phyloP scores from a whole-genome alignment of 176 grass and related monocot species.

The Aegilops tauschii region DNA sequence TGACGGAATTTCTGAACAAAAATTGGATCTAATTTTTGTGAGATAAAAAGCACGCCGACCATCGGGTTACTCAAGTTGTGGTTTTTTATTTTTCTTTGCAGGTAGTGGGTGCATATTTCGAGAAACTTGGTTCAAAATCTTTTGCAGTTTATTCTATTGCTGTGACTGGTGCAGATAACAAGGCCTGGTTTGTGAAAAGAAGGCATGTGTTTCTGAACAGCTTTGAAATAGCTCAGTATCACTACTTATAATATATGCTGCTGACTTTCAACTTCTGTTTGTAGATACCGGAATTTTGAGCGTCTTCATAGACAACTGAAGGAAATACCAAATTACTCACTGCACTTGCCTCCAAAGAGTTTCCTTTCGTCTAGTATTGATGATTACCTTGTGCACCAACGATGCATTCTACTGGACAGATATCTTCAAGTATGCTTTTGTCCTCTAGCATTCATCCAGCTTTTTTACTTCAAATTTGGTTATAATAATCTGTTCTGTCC shows the following conservation, averaged over 20 bases:
- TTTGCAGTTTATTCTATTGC: slow-evolving; percentile 99
- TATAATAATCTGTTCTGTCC: slow-evolving; percentile 35
- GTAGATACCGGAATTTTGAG: slow-evolving; percentile 97
- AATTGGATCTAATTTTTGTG: background rate
- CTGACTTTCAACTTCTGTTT: slow-evolving; percentile 34
- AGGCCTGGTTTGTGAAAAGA: slow-evolving; percentile 99
- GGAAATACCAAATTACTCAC: slow-evolving; percentile 96
- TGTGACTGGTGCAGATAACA: slow-evolving; percentile 78
- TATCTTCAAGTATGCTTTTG: slow-evolving; percentile 81
- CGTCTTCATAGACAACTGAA: slow-evolving; percentile 85
- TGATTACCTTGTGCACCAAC: slow-evolving; percentile 96
- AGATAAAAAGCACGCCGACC: background rate
- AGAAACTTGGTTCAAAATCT: slow-evolving; percentile 88
- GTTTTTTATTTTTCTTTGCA: slow-evolving; percentile 39
- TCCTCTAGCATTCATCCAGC: slow-evolving; percentile 19
- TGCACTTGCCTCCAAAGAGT: slow-evolving; percentile 96
- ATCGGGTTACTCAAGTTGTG: slow-evolving; percentile 2
- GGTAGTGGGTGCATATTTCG: slow-evolving; percentile 98
- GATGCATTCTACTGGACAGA: slow-evolving; percentile 95
- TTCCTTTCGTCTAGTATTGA: slow-evolving; percentile 97
- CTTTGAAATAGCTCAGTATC: slow-evolving; percentile 7
- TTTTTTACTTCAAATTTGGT: slow-evolving; percentile 29
- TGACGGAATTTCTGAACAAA: background rate
- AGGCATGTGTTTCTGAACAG: slow-evolving; percentile 60
- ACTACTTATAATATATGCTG: slow-evolving; percentile 17